Evolutionary conservation across 2,329 filamentous ascomycete species (phyloP).

Genomic region (Botrytis squamosa): DNA sequence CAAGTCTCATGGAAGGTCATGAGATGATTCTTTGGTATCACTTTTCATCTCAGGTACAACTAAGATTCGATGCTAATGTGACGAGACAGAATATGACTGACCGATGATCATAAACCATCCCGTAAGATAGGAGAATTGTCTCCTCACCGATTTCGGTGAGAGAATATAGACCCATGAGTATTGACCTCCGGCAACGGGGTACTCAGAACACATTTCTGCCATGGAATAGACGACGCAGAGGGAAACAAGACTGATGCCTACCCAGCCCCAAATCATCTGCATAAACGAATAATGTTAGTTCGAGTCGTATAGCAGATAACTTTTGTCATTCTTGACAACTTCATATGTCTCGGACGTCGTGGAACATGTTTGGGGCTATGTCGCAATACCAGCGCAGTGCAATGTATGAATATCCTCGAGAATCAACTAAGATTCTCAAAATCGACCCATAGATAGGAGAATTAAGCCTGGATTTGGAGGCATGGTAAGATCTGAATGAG

Average conservation of each 20-base stretch:
- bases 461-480: constrained; percentile 11
- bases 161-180: constrained; percentile 59
- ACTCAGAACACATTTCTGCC: constrained; percentile 58
- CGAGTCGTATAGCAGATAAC: constrained; percentile 1
- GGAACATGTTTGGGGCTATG: constrained; percentile 17
- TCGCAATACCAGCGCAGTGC: constrained; percentile 10
- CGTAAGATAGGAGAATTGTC: constrained; percentile 46
- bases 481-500: constrained; percentile 6
- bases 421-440: not conserved
- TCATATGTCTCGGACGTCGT: constrained; percentile 21
- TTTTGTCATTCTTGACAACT: constrained; percentile 21
- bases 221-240: constrained; percentile 56
- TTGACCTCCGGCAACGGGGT: constrained; percentile 55
- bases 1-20: constrained; percentile 10
- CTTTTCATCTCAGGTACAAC: not conserved
- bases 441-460: constrained; percentile 21
- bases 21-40: constrained; percentile 9
- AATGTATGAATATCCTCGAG: not conserved
- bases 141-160: constrained; percentile 48
- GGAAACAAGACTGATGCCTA: constrained; percentile 51
- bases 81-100: constrained; percentile 20
- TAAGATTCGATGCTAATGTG: not conserved
- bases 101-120: constrained; percentile 52
- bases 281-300: constrained; percentile 5
- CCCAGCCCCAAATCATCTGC: constrained; percentile 55